A percentile compares a stretch with the other conserved stretches of the same genome.
phyloP scores from a whole-genome alignment of 2,329 filamentous ascomycete species.

The Stagonosporopsis rhizophila region DNA sequence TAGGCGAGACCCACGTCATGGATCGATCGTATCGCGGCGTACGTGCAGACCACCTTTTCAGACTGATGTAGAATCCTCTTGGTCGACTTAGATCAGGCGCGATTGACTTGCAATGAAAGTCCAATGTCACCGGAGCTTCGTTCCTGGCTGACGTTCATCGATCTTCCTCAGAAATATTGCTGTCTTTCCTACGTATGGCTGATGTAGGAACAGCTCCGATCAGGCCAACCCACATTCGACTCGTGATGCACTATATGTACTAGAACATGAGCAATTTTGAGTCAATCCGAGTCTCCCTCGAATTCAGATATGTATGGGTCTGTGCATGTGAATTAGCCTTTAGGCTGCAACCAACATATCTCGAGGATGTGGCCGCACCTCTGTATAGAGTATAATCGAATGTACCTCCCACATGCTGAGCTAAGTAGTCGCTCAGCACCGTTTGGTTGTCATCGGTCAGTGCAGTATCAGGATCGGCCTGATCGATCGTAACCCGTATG shows the following conservation, averaged over 20 bases:
- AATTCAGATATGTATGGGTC: slow-evolving; percentile 57
- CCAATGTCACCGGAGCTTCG: too few relatives aligned
- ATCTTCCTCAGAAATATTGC: neutral
- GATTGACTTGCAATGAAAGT: too few relatives aligned
- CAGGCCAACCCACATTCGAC: too few relatives aligned
- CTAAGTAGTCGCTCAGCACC: slow-evolving; percentile 48
- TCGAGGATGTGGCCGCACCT: slow-evolving; percentile 43
- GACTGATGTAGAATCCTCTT: too few relatives aligned
- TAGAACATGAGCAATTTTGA: neutral
- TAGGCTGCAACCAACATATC: neutral
- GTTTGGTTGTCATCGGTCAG: slow-evolving; percentile 51
- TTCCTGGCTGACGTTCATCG: neutral
- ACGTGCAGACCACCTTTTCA: too few relatives aligned
- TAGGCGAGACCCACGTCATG: slow-evolving; percentile 38
- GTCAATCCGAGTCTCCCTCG: slow-evolving; percentile 54
- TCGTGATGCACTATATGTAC: neutral
- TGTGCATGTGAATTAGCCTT: slow-evolving; percentile 25
- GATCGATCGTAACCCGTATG: slow-evolving; percentile 53
- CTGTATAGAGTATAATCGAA: slow-evolving; percentile 54
- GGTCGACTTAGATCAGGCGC: neutral
- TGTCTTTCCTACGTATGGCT: neutral
- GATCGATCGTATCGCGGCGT: neutral
- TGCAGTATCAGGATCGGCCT: slow-evolving; percentile 53
- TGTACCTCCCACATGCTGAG: slow-evolving; percentile 51
- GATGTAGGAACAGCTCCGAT: neutral